Base-by-base conservation (phyloP, 2,329 filamentous ascomycete genomes). In the Coniochaeta ligniaria region DNA sequence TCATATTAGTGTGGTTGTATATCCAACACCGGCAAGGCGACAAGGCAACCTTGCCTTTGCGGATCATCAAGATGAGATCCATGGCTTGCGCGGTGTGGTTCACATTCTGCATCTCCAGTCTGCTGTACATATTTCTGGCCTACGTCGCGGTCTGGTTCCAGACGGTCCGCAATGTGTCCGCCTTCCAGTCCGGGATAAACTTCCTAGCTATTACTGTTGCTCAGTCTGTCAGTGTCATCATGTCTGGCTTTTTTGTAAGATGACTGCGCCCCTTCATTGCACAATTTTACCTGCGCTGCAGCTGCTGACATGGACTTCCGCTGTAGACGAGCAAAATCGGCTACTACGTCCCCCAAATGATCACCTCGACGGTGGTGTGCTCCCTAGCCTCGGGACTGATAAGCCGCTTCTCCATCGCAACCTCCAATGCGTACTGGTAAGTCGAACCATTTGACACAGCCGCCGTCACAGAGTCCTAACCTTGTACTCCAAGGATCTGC, bases 11-110 rank as follows among this genome's bases (percentile, higher is more conserved):
- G 11, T 76, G 74, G 59, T 59, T 71, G 22, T 66, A 43, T 26
- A 61, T 75, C 26, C 74, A 77, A 64, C 59, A 70, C 60, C 68
- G 68, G 62, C 67, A 69, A 14, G 64, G 66, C 36, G 72, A 76
- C 31, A 63, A 60, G 8, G 75, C 73, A 6, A 78, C 74, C 1
- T 66, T 77, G n/a, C 74, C 76, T n/a, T 70, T 70, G 35, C 73
- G 73, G 7, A 70, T 78, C 63, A 58, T 77, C 33, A 61, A 60
- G 26, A 64, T 74, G 33, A 72, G 75, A 9, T 71, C 68, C 6
- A 55, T 68, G 17, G 59, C 47, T 3, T 22, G 41, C 24, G 64
- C 59, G 16, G 58, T 65, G 31, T 60, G 61, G 58, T 65, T 59
- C 59, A 60, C 60, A 12, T 62, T 67, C 26, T 61, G 28, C 41